Evolutionary conservation across 345 rosid genomes (phyloP).

Genomic region (Acer yangbiense): DNA sequence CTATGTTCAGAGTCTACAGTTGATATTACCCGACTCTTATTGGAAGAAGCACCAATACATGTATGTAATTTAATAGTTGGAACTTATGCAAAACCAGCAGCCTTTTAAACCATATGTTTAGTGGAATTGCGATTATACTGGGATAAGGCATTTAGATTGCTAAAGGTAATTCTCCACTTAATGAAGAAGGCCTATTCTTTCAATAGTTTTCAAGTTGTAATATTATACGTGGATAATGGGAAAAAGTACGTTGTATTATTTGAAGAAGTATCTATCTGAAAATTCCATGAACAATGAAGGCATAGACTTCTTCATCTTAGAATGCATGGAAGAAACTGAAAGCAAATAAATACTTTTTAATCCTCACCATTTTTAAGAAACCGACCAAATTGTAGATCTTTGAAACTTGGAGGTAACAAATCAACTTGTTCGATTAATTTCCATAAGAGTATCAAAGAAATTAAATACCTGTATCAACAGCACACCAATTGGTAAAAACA

Average conservation of each 20-base stretch:
- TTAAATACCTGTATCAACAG: slow-evolving; percentile 33
- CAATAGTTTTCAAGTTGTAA: background rate
- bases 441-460: slow-evolving; percentile 36
- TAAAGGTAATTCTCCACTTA: background rate
- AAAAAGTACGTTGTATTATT: background rate
- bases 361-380: slow-evolving; percentile 48
- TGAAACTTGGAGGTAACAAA: slow-evolving; percentile 36
- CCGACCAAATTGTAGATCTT: slow-evolving; percentile 38
- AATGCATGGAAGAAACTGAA: background rate
- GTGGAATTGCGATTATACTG: background rate
- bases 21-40: too few relatives aligned
- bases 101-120: background rate
- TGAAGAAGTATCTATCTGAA: background rate
- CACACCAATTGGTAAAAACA: background rate
- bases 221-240: too few relatives aligned
- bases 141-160: background rate
- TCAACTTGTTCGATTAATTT: slow-evolving; percentile 35
- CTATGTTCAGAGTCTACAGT: too few relatives aligned
- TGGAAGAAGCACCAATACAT: background rate
- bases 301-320: background rate
- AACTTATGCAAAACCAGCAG: background rate
- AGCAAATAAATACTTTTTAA: background rate
- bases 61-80: background rate
- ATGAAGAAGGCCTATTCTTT: background rate
- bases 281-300: background rate